A percentile compares a stretch with the other conserved stretches of the same genome.
Evolutionary conservation across 352 stramenopile species (phyloP).

Genomic region (Sclerospora graminicola): DNA sequence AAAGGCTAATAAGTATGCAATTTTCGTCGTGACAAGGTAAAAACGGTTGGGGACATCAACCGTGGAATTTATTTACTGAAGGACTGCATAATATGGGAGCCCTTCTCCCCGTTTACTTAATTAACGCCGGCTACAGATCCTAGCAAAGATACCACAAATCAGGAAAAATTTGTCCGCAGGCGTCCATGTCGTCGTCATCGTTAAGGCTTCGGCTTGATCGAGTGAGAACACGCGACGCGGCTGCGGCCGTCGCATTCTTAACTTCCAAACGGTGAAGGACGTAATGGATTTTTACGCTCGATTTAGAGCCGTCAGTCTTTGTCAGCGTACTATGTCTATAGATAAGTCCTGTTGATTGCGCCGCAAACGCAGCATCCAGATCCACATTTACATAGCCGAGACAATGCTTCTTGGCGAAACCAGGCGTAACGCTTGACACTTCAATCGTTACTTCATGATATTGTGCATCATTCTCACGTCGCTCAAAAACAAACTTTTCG

Average conservation of each 20-base stretch:
- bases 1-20: no score
- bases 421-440: constrained; percentile 12
- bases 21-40: no score
- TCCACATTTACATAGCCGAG: constrained; percentile 28
- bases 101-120: no score
- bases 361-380: constrained; percentile 19
- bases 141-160: constrained; percentile 43
- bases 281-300: constrained; percentile 26
- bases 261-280: constrained; percentile 33
- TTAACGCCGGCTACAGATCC: not conserved
- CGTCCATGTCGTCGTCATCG: constrained; percentile 39
- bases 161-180: constrained; percentile 31
- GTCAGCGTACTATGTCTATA: constrained; percentile 13
- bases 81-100: no score
- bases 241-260: constrained; percentile 14
- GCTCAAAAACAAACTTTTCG: constrained; percentile 37
- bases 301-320: constrained; percentile 6
- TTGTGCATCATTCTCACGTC: constrained; percentile 17
- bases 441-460: constrained; percentile 28
- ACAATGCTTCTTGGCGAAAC: constrained; percentile 16
- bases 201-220: constrained; percentile 26
- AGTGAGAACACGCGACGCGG: constrained; percentile 20
- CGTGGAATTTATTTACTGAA: no score
- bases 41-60: no score
- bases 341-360: constrained; percentile 11